These are phyloP conservation scores for Dictyophora rubrovolvata DNA, from an alignment of 768 basidiomycete species.

Conservation along the genomic window DNA sequence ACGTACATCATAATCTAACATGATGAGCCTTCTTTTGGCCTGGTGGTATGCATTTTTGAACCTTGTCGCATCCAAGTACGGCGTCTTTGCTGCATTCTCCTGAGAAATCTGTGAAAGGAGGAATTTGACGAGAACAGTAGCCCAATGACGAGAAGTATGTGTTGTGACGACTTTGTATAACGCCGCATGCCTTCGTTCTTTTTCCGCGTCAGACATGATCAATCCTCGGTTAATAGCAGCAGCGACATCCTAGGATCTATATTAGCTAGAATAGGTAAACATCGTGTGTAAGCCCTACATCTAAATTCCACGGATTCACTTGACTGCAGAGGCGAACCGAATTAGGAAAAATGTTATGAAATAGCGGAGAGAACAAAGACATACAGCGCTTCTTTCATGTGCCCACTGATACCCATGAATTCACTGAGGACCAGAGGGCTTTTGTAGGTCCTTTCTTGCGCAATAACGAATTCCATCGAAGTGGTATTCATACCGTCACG, in stretches of 20 bases:
- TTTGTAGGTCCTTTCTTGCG: conserved; percentile 75
- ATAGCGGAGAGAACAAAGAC: neutral
- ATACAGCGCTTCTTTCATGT: conserved; percentile 73
- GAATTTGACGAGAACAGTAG: conserved; percentile 79
- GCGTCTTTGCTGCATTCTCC: conserved; percentile 76
- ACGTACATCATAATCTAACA: conserved; percentile 94
- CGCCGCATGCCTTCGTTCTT: conserved; percentile 57
- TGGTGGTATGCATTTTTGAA: conserved; percentile 51
- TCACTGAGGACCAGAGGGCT: conserved; percentile 88
- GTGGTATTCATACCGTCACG: conserved; percentile 99
- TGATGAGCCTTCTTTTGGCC: conserved; percentile 76
- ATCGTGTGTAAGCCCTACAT: conserved; percentile 36
- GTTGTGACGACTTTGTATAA: conserved; percentile 81
- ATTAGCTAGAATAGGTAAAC: conserved; percentile 1
- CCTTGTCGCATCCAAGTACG: conserved; percentile 59
- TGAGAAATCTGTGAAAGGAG: conserved; percentile 72
- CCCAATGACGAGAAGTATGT: conserved; percentile 95
- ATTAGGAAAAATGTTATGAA: neutral
- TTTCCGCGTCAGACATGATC: conserved; percentile 70
- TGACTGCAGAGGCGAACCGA: conserved; percentile 22
- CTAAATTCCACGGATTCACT: conserved; percentile 95
- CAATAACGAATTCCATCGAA: conserved; percentile 95
- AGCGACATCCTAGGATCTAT: conserved; percentile 55
- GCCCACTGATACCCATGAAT: conserved; percentile 94
- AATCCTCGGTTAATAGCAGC: conserved; percentile 86